phyloP scores from a whole-genome alignment of 31 red algal genomes.

The Odonthalia washingtoniensis region DNA sequence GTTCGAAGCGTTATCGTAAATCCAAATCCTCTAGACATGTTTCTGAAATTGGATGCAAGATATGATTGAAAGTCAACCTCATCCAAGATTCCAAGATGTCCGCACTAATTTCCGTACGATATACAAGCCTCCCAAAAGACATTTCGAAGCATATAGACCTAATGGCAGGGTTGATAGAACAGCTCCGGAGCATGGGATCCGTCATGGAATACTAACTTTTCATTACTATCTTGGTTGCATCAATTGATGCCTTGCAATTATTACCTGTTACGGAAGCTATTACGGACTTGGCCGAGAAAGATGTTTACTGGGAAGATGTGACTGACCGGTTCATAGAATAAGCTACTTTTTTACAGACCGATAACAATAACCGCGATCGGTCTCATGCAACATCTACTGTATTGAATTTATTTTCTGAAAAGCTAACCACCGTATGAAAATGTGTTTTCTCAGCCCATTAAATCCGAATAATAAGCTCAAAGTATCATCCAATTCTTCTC shows the following conservation, averaged over 20 bases:
- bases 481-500: too few relatives aligned
- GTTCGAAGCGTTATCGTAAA: slow-evolving; percentile 23
- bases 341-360: too few relatives aligned
- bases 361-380: too few relatives aligned
- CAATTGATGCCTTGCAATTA: slow-evolving; percentile 13
- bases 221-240: too few relatives aligned
- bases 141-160: slow-evolving; percentile 19
- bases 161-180: slow-evolving; percentile 20
- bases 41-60: slow-evolving; percentile 11
- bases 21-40: slow-evolving; percentile 19
- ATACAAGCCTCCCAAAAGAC: not conserved
- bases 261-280: slow-evolving; percentile 50
- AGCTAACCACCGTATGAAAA: too few relatives aligned
- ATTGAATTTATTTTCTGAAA: too few relatives aligned
- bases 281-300: slow-evolving; percentile 38
- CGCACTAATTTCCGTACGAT: not conserved
- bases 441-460: too few relatives aligned
- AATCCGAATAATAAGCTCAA: too few relatives aligned
- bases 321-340: slow-evolving; percentile 35
- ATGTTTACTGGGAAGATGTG: slow-evolving; percentile 47
- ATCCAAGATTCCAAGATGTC: slow-evolving; percentile 35
- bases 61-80: slow-evolving; percentile 39
- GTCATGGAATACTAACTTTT: not conserved
- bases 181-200: slow-evolving; percentile 24
- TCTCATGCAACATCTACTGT: too few relatives aligned